Evolutionary conservation across 2,329 filamentous ascomycete genomes (phyloP), one percentile per base, ranked within the genome.

Genomic region (Thielaviopsis ethacetica): DNA sequence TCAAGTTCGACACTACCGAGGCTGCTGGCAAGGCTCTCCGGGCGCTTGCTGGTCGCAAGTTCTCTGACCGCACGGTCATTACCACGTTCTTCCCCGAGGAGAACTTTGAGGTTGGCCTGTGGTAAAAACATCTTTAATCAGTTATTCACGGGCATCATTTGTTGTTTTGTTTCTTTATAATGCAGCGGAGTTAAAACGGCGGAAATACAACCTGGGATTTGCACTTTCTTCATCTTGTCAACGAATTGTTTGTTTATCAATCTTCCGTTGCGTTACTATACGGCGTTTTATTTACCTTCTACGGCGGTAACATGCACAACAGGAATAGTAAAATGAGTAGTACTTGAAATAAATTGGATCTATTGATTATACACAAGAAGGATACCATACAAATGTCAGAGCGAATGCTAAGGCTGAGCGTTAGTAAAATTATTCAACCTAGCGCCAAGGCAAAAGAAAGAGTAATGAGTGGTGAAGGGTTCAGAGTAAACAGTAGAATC

Each of bases 61-160:
- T 98, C 69, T 88, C 91, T 0, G 89, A 97, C 72, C 82, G 94
- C 65, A 98, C 93, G 3, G 94, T 98, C 27, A 90, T 98, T 13
- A 90, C 88, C 2, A 97, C 93, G 3, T 96, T 93, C 73, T 98
- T 96, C 71, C 87, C 90, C 22, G 94, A 97, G 80, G 91, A 97
- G 72, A 95, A 95, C 69, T 97, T 96, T 66, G 91, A 97, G 67
- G 86, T 94, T 60, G 82, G 81, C 66, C 88, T 89, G 54, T 95
- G 90, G 88, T 95, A 83, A 72, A 60, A 49, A 41, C 38, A 56
- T 24, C 27, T 17, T 21, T 12, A 38, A 24, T 49, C 50, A 52
- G 26, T 54, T 21, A n/a, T 30, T 41, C 41, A 10, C 38, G 52
- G 17, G 17, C 13, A 52, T 50, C 21, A 41, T 58, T 53, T 19